These are phyloP conservation scores for Coprinellus micaceus DNA, from an alignment of 768 basidiomycete genomes.

Conservation along the genomic window DNA sequence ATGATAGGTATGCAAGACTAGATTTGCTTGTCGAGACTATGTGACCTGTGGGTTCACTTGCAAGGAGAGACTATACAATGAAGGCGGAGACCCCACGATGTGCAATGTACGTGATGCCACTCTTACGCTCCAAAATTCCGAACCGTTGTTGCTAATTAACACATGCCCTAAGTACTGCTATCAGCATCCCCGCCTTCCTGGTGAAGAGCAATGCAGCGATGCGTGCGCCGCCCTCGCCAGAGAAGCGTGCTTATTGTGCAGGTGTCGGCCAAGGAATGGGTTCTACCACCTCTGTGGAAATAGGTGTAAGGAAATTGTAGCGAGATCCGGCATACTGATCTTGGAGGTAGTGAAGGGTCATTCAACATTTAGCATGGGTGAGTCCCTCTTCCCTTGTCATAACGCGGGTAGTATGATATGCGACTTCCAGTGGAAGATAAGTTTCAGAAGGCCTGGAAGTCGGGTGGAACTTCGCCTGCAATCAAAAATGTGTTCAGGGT, in stretches of 20 bases:
- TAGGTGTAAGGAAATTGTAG: slow-evolving; percentile 20
- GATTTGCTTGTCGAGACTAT: slow-evolving; percentile 13
- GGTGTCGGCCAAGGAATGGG: slow-evolving; percentile 22
- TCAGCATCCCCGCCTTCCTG: slow-evolving; percentile 18
- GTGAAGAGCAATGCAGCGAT: slow-evolving; percentile 23
- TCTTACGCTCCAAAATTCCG: background rate
- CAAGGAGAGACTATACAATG: slow-evolving; percentile 19
- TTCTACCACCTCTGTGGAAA: slow-evolving; percentile 24
- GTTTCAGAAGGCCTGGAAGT: slow-evolving; percentile 25
- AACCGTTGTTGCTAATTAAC: no score
- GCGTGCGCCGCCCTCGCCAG: slow-evolving; percentile 21
- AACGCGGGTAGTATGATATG: background rate
- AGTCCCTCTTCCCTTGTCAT: background rate
- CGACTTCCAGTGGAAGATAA: slow-evolving; percentile 21
- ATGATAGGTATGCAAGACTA: slow-evolving; percentile 2
- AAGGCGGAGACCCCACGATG: slow-evolving; percentile 19
- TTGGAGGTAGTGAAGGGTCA: slow-evolving; percentile 23
- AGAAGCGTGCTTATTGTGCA: slow-evolving; percentile 25
- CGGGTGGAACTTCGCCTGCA: slow-evolving; percentile 10
- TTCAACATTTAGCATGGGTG: slow-evolving; percentile 20
- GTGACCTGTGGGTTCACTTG: slow-evolving; percentile 26
- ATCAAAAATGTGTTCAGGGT: slow-evolving; percentile 29
- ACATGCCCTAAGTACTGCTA: slow-evolving; percentile 24
- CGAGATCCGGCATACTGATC: slow-evolving; percentile 20
- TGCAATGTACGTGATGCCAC: slow-evolving; percentile 18